phyloP scores from a whole-genome alignment of 176 grass and related monocot genomes.

The Triticum aestivum region DNA sequence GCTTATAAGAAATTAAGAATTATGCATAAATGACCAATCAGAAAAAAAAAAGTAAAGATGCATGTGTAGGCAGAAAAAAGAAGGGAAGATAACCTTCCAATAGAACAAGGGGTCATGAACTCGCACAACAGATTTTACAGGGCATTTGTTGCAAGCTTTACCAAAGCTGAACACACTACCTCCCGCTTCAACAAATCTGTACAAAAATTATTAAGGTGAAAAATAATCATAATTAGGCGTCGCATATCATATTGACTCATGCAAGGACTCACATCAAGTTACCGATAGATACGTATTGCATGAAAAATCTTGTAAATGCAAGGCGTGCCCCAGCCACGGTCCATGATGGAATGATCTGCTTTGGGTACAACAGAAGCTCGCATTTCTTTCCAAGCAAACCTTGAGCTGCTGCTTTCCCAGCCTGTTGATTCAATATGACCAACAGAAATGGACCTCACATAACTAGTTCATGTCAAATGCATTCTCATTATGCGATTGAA shows the following conservation, averaged over 20 bases:
- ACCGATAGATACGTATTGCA: not conserved
- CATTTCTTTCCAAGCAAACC: no score
- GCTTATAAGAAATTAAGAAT: not conserved
- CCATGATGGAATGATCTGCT: no score
- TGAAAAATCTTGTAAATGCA: not conserved
- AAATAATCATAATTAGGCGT: not conserved
- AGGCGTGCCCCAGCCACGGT: not conserved
- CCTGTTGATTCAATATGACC: not conserved
- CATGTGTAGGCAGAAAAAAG: not conserved
- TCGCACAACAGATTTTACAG: not conserved
- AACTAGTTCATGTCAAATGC: not conserved
- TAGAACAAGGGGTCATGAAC: slow-evolving; percentile 4
- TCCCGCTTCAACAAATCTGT: not conserved
- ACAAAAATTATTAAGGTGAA: not conserved
- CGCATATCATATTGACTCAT: not conserved
- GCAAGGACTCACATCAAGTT: slow-evolving; percentile 10
- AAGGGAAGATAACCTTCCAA: not conserved
- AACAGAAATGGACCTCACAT: not conserved
- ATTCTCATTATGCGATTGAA: not conserved
- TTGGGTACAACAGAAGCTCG: no score
- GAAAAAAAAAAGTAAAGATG: not conserved
- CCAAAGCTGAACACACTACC: slow-evolving; percentile 8
- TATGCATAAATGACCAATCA: not conserved
- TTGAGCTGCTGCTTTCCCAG: no score
- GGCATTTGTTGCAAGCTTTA: not conserved